phyloP scores from a whole-genome alignment of 805 yeast genomes.

The Blastobotrys mokoenaii region DNA sequence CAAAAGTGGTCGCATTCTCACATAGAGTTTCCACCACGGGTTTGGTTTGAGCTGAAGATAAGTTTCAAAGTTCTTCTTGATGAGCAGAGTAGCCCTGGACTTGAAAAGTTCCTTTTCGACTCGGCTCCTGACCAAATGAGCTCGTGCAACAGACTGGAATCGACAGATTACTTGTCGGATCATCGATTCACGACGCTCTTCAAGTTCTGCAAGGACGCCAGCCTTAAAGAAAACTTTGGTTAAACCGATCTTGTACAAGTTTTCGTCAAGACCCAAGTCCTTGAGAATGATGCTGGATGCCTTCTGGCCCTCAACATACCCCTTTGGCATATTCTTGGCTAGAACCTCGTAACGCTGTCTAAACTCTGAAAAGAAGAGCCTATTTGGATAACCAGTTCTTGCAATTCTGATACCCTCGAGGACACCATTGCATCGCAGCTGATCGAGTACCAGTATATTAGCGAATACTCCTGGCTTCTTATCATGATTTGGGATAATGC shows the following conservation, averaged over 20 bases:
- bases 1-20: constrained; percentile 66
- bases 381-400: constrained; percentile 92
- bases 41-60: constrained; percentile 42
- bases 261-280: constrained; percentile 50
- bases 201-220: constrained; percentile 72
- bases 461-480: constrained; percentile 68
- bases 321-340: constrained; percentile 37
- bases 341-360: constrained; percentile 67
- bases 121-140: constrained; percentile 45
- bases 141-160: constrained; percentile 61
- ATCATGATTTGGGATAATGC: constrained; percentile 81
- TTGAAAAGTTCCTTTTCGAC: constrained; percentile 44
- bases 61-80: constrained; percentile 51
- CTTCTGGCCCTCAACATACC: constrained; percentile 44
- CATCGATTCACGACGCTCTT: constrained; percentile 61
- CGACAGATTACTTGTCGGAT: constrained; percentile 46
- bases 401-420: constrained; percentile 96
- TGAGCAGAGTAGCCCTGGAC: constrained; percentile 59
- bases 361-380: constrained; percentile 78
- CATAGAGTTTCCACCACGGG: constrained; percentile 74
- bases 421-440: constrained; percentile 93
- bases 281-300: constrained; percentile 62
- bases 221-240: constrained; percentile 69
- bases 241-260: constrained; percentile 57
- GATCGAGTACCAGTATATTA: constrained; percentile 71